Base-by-base conservation (phyloP, 129 eudicot genomes). In the Flaveria ramosissima region DNA sequence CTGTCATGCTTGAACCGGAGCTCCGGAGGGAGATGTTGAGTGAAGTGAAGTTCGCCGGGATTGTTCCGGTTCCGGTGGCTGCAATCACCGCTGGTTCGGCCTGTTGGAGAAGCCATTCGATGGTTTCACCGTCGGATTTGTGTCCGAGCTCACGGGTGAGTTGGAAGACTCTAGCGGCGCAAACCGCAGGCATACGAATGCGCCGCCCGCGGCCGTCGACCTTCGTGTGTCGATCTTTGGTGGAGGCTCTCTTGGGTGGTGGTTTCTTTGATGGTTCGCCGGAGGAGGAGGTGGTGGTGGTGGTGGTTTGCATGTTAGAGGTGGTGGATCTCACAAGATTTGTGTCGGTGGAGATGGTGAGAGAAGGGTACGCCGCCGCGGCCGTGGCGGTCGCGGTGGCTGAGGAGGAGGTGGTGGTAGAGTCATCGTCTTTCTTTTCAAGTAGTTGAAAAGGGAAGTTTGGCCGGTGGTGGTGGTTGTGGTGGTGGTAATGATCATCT, bases 91-190 rank as follows among this genome's bases (percentile, higher is more conserved):
- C 77, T 0, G 98, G 98, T 57, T 93, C 98, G 0, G 98, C 98
- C 57, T 93, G 98, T 47, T 91, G 98, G 15, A 93, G 90, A 0
- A 93, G 86, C 98, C 98, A 93, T 71, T 93, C 97, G 3, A 93
- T 88, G 68, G 98, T 93, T 80, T 93, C 98, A 0, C 98, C 98
- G 71, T 93, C 98, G 48, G 98, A 90, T 53, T 93, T 93, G 83
- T 93, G 98, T 48, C 98, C 98, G 10, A 93, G 88, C 65, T 93
- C 98, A 0, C 97, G 88, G 3, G 98, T 93, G 17, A 93, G 92
- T 59, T 93, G 98, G 83, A 93, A 93, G 71, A 93, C 98, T 85
- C 98, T 87, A 20, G 98, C 98, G 3, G 98, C 98, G 60, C 98
- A 93, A 10, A 93, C 83, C 5, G 98, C 98, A 1, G 98, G 98